phyloP scores from a whole-genome alignment of 2,329 filamentous ascomycete genomes.

The Plectosphaerella plurivora region DNA sequence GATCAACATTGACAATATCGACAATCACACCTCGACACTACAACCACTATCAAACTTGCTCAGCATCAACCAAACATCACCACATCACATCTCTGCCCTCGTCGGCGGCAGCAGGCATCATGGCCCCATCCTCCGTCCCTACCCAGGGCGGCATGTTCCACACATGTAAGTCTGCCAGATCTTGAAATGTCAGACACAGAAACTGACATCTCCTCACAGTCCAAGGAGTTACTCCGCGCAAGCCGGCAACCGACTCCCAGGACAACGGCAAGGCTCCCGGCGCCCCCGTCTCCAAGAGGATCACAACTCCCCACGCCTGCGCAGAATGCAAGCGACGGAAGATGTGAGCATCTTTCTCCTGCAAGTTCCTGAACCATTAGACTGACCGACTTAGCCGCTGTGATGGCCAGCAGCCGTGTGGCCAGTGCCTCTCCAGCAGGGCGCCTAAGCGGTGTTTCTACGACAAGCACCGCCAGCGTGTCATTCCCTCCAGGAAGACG shows the following conservation, averaged over 20 bases:
- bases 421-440: slow-evolving; percentile 77
- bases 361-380: background rate
- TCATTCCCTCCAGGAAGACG: slow-evolving; percentile 74
- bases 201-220: slow-evolving; percentile 7
- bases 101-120: background rate
- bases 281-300: slow-evolving; percentile 37
- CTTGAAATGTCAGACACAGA: background rate
- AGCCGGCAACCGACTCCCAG: slow-evolving; percentile 9
- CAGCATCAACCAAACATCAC: background rate
- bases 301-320: slow-evolving; percentile 61
- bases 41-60: background rate
- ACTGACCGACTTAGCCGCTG: slow-evolving; percentile 51
- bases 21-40: background rate
- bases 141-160: slow-evolving; percentile 14
- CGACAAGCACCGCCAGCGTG: slow-evolving; percentile 72
- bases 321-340: slow-evolving; percentile 76
- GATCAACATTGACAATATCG: background rate
- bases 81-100: background rate
- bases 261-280: slow-evolving; percentile 32
- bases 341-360: slow-evolving; percentile 43
- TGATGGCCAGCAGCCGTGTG: slow-evolving; percentile 76
- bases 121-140: slow-evolving; percentile 11
- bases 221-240: slow-evolving; percentile 13
- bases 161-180: slow-evolving; percentile 9
- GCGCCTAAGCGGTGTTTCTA: slow-evolving; percentile 77